phyloP scores from a whole-genome alignment of 148 eudicot genomes.

The Pouteria glomerata region DNA sequence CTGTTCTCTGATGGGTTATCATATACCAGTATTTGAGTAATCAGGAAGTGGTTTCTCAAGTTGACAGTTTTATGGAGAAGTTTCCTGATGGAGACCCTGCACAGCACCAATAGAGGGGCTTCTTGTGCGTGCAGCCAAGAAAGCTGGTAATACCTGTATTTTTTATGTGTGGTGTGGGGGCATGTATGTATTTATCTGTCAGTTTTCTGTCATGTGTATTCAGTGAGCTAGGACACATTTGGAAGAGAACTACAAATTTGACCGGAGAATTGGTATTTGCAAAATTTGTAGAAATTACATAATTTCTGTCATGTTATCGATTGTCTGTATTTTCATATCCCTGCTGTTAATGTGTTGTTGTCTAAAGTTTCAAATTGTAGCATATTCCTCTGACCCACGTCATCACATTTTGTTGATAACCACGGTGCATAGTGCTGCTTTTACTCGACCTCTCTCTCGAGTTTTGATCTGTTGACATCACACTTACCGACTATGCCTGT shows the following conservation, averaged over 20 bases:
- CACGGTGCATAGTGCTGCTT: background rate
- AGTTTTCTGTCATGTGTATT: background rate
- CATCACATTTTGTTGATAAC: background rate
- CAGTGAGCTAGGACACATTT: background rate
- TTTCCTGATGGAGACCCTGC: slow-evolving; percentile 99
- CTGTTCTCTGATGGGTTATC: slow-evolving; percentile 93
- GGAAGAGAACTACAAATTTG: background rate
- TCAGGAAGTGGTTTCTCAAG: slow-evolving; percentile 84
- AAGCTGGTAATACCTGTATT: slow-evolving; percentile 64
- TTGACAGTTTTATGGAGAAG: slow-evolving; percentile 80
- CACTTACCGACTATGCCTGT: background rate
- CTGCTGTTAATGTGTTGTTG: background rate
- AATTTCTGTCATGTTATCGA: background rate
- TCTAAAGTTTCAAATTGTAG: background rate
- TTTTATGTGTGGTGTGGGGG: background rate
- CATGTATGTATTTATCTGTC: background rate
- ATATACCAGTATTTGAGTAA: slow-evolving; percentile 94
- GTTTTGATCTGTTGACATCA: too few species aligned
- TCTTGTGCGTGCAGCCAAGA: slow-evolving; percentile 87
- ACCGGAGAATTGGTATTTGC: background rate
- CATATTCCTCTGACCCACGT: background rate
- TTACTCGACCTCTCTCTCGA: too few species aligned
- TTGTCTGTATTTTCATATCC: background rate
- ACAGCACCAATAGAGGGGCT: slow-evolving; percentile 93
- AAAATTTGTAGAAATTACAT: background rate